Evolutionary conservation across 2,329 filamentous ascomycete genomes (phyloP).

Genomic region (Dactylellina sp.): DNA sequence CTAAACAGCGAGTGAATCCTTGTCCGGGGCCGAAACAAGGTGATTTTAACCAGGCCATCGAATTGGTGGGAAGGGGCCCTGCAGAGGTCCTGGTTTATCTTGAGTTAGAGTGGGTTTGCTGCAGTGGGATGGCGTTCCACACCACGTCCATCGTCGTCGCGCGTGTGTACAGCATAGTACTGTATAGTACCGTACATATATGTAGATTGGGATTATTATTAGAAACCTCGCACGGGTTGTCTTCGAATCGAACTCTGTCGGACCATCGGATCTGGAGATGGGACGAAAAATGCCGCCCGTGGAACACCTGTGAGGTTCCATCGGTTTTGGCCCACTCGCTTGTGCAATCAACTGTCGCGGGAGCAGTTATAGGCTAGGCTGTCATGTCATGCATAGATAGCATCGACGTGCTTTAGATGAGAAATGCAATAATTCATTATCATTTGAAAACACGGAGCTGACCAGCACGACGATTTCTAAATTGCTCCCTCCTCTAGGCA

Average conservation of each 20-base stretch:
- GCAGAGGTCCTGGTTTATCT: slow-evolving; percentile 56
- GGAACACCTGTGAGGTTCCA: slow-evolving; percentile 5
- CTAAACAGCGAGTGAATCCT: slow-evolving; percentile 49
- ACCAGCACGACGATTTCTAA: slow-evolving; percentile 13
- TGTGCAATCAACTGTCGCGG: too few relatives aligned
- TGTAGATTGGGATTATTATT: slow-evolving; percentile 50
- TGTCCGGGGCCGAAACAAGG: slow-evolving; percentile 54
- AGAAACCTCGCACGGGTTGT: slow-evolving; percentile 43
- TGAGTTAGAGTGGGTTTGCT: slow-evolving; percentile 51
- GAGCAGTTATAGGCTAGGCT: slow-evolving; percentile 24
- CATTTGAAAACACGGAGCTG: slow-evolving; percentile 11
- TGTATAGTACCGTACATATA: too few relatives aligned
- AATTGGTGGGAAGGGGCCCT: slow-evolving; percentile 36
- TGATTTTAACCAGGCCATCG: slow-evolving; percentile 44
- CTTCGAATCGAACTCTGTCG: neutral
- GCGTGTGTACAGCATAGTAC: neutral
- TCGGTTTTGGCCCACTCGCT: slow-evolving; percentile 18
- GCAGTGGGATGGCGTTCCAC: slow-evolving; percentile 16
- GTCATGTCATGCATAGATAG: too few relatives aligned
- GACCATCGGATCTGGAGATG: slow-evolving; percentile 41
- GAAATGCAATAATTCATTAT: slow-evolving; percentile 14
- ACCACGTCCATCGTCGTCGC: slow-evolving; percentile 22
- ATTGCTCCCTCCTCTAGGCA: slow-evolving; percentile 44
- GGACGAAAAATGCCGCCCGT: slow-evolving; percentile 42
- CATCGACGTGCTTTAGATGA: slow-evolving; percentile 26